Conservation (phyloP, 2,329 filamentous ascomycete genomes). For the Monilinia aucupariae region DNA sequence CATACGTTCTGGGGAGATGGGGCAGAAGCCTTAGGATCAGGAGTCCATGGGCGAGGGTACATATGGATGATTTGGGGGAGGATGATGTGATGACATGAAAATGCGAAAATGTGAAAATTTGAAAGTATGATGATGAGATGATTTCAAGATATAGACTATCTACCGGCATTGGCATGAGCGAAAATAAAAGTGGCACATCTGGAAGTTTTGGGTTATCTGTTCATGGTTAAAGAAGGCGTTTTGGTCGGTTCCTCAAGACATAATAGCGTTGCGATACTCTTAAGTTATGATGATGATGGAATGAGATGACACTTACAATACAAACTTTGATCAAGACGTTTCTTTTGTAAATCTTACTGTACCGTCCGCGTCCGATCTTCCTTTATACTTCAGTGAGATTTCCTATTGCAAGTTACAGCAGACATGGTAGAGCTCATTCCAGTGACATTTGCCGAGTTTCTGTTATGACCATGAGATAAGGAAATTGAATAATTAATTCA, state of each 20-base stretch:
- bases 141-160: background rate
- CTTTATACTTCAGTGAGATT: too few species aligned
- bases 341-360: too few species aligned
- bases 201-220: background rate
- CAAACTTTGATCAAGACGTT: too few species aligned
- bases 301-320: background rate
- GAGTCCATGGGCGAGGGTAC: conserved; percentile 55
- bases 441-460: too few species aligned
- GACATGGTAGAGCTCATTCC: too few species aligned
- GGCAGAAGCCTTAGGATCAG: conserved; percentile 33
- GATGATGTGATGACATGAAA: background rate
- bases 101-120: background rate
- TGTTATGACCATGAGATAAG: too few species aligned
- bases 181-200: background rate
- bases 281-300: background rate
- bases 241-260: background rate
- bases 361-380: too few species aligned
- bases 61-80: conserved; percentile 10
- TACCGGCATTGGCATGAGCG: background rate
- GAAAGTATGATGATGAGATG: too few species aligned
- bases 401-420: too few species aligned
- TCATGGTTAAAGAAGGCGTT: background rate
- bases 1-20: conserved; percentile 48
- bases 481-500: too few species aligned
- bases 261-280: background rate